These are phyloP conservation scores for Triticum urartu DNA, from an alignment of 176 grass and related monocot genomes.

Conservation along the genomic window DNA sequence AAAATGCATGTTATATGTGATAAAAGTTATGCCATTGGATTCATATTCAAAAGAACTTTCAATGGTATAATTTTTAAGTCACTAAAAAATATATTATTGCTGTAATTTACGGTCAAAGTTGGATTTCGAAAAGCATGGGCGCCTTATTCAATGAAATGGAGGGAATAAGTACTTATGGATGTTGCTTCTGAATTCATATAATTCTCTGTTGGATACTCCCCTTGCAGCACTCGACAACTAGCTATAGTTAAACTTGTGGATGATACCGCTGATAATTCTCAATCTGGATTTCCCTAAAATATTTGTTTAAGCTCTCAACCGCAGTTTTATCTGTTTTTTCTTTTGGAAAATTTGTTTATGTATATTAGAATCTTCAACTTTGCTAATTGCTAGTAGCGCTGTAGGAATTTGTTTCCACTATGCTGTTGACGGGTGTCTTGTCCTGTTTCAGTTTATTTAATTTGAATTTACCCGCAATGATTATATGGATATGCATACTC, in stretches of 20 bases:
- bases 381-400: background rate
- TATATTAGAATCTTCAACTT: background rate
- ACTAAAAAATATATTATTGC: too few relatives aligned
- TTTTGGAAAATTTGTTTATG: background rate
- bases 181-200: background rate
- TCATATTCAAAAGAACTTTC: too few relatives aligned
- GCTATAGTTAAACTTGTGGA: background rate
- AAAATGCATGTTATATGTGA: too few relatives aligned
- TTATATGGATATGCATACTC: background rate
- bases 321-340: background rate
- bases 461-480: background rate
- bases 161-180: background rate
- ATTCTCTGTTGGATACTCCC: background rate
- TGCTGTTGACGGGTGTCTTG: background rate
- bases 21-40: too few relatives aligned
- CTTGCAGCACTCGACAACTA: background rate
- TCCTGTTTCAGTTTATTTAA: background rate
- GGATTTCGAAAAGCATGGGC: too few relatives aligned
- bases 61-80: too few relatives aligned
- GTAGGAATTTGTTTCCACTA: background rate
- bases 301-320: background rate
- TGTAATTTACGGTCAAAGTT: too few relatives aligned
- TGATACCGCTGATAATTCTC: background rate
- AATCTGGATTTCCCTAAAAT: background rate
- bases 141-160: too few relatives aligned